Evolutionary conservation across 768 basidiomycete genomes (phyloP).

Genomic region (Podaxis mareebaensis): DNA sequence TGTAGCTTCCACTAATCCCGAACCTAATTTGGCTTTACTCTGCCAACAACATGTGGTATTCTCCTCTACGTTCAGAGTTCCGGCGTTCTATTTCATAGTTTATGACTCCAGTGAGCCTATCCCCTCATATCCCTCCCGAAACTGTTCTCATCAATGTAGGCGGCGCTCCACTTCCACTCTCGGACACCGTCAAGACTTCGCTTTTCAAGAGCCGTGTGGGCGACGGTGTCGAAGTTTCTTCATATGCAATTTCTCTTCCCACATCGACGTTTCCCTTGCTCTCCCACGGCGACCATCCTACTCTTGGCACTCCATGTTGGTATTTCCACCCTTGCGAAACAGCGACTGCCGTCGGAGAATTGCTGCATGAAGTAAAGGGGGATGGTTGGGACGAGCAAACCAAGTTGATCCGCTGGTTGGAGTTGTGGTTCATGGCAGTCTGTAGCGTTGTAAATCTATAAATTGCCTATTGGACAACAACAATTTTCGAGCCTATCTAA

Average conservation of each 20-base stretch:
- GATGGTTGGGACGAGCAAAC: slow-evolving; percentile 32
- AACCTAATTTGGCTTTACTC: slow-evolving; percentile 34
- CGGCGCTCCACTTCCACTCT: slow-evolving; percentile 61
- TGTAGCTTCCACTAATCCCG: slow-evolving; percentile 21
- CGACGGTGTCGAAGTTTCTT: slow-evolving; percentile 43
- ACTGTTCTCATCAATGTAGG: slow-evolving; percentile 37
- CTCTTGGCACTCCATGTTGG: slow-evolving; percentile 73
- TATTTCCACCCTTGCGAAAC: slow-evolving; percentile 89
- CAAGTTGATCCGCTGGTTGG: slow-evolving; percentile 52
- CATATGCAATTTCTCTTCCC: slow-evolving; percentile 55
- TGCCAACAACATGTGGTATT: slow-evolving; percentile 71
- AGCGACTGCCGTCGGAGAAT: slow-evolving; percentile 61
- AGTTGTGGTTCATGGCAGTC: slow-evolving; percentile 79
- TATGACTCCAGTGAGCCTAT: slow-evolving; percentile 64
- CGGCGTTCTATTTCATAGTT: slow-evolving; percentile 80
- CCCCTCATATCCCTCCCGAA: slow-evolving; percentile 16
- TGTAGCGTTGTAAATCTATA: slow-evolving; percentile 61
- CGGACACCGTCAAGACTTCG: slow-evolving; percentile 54
- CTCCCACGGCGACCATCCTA: slow-evolving; percentile 88
- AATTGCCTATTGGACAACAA: slow-evolving; percentile 14
- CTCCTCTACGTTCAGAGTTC: slow-evolving; percentile 79
- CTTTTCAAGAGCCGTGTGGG: slow-evolving; percentile 57
- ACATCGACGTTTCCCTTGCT: slow-evolving; percentile 69
- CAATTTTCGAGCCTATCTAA: not conserved
- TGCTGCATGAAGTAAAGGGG: slow-evolving; percentile 51